Conservation (phyloP, 2,329 filamentous ascomycete species). For the Colletotrichum nymphaeae region DNA sequence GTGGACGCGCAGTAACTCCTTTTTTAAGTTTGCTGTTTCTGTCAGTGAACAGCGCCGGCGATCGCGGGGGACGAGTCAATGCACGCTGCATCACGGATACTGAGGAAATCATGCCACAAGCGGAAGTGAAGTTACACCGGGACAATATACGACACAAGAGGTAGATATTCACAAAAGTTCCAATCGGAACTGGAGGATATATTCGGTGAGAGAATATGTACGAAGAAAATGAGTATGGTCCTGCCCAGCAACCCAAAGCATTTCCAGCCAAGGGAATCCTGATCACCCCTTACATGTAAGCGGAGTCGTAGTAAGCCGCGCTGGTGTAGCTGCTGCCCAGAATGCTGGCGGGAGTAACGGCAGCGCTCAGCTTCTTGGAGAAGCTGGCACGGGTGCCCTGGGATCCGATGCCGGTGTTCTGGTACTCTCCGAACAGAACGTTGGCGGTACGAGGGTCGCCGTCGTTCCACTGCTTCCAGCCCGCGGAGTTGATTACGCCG, state of each 20-base stretch:
- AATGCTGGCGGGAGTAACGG: conserved; percentile 47
- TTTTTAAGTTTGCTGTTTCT: background rate
- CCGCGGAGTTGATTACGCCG: conserved; percentile 67
- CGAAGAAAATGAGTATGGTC: background rate
- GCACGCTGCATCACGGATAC: background rate
- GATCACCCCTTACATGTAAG: conserved; percentile 39
- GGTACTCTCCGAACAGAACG: conserved; percentile 69
- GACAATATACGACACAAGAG: background rate
- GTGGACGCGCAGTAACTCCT: background rate
- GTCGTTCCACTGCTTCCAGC: conserved; percentile 68
- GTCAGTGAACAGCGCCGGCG: too few relatives aligned
- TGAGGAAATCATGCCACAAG: too few relatives aligned
- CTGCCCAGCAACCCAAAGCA: background rate
- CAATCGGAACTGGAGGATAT: background rate
- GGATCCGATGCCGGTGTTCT: conserved; percentile 68
- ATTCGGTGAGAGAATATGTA: conserved; percentile 9
- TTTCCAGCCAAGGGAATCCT: background rate
- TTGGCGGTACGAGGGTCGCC: conserved; percentile 60
- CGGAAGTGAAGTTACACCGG: background rate
- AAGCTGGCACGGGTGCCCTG: conserved; percentile 62
- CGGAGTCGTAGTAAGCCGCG: conserved; percentile 42
- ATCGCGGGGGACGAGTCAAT: background rate
- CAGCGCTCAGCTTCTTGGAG: conserved; percentile 46
- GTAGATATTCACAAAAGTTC: background rate
- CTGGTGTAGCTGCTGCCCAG: conserved; percentile 42